A percentile compares a stretch with the other conserved stretches of the same genome.
phyloP scores from a whole-genome alignment of 257 asterid genomes.

The Solanum phureja region DNA sequence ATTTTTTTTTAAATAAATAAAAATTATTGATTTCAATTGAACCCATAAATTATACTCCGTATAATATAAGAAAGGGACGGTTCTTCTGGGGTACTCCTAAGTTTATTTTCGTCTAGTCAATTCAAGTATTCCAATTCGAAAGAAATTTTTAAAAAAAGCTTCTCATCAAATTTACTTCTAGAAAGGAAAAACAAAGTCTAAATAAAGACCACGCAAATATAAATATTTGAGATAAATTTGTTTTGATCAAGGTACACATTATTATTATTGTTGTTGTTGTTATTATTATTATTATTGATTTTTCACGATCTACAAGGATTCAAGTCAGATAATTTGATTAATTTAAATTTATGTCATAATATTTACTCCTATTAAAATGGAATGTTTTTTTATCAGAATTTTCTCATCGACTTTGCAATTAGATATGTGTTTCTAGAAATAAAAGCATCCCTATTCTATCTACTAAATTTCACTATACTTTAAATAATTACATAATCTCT shows the following conservation, averaged over 20 bases:
- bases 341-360: no score
- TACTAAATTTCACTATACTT: no score
- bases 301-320: no score
- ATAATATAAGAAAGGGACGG: neutral
- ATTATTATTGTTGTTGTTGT: no score
- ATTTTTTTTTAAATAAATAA: neutral
- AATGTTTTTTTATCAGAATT: no score
- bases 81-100: neutral
- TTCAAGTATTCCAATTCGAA: neutral
- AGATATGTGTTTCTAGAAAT: no score
- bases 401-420: no score
- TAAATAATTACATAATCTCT: no score
- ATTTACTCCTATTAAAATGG: no score
- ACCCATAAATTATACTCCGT: neutral
- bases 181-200: neutral
- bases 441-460: no score
- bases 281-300: no score
- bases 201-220: neutral
- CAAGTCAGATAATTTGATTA: no score
- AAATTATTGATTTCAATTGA: neutral
- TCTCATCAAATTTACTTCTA: neutral
- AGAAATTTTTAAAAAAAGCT: neutral
- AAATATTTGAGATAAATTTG: neutral
- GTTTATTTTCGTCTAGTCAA: neutral
- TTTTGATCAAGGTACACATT: neutral